A percentile compares a stretch with the other conserved stretches of the same genome.
These are phyloP conservation scores for Euphorbia peplus DNA, from an alignment of 345 rosid genomes.

Conservation along the genomic window DNA sequence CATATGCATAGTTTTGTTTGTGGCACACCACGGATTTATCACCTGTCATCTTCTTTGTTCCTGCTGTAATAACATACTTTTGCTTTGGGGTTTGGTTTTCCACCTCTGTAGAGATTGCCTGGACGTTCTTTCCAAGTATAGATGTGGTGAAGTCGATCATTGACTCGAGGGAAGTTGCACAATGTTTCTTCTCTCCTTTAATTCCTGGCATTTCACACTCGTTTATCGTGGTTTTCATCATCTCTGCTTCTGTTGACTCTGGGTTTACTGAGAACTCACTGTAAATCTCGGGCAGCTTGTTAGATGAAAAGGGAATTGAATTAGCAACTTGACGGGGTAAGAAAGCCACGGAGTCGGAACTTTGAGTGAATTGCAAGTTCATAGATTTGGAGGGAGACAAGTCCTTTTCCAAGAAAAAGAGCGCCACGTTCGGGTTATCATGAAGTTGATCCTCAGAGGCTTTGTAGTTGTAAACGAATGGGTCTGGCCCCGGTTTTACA, in stretches of 20 bases:
- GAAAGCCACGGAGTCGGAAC: slow-evolving; percentile 44
- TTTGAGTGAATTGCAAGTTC: slow-evolving; percentile 56
- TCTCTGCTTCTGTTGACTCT: slow-evolving; percentile 58
- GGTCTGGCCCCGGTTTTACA: slow-evolving; percentile 41
- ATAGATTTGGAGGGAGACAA: slow-evolving; percentile 48
- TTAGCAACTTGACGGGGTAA: slow-evolving; percentile 63
- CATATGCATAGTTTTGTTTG: slow-evolving; percentile 72
- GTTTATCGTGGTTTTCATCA: slow-evolving; percentile 36
- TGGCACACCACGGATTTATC: slow-evolving; percentile 67
- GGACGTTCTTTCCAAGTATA: slow-evolving; percentile 53
- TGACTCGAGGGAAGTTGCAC: slow-evolving; percentile 79
- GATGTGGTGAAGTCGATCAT: slow-evolving; percentile 75
- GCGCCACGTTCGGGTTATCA: slow-evolving; percentile 52
- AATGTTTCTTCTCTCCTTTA: slow-evolving; percentile 69
- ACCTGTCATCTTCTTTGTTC: slow-evolving; percentile 38
- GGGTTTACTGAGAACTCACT: slow-evolving; percentile 49
- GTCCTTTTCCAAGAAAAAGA: slow-evolving; percentile 85
- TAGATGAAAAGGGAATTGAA: slow-evolving; percentile 63
- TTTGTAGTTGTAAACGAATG: slow-evolving; percentile 36
- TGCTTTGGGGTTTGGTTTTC: slow-evolving; percentile 37
- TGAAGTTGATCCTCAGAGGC: slow-evolving; percentile 65
- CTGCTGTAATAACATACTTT: slow-evolving; percentile 40
- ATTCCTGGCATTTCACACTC: slow-evolving; percentile 60
- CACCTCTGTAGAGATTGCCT: slow-evolving; percentile 66
- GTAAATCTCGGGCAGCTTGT: slow-evolving; percentile 49